These are phyloP conservation scores for Aspergillus floridensis DNA, from an alignment of 2,329 filamentous ascomycete genomes.

Conservation along the genomic window DNA sequence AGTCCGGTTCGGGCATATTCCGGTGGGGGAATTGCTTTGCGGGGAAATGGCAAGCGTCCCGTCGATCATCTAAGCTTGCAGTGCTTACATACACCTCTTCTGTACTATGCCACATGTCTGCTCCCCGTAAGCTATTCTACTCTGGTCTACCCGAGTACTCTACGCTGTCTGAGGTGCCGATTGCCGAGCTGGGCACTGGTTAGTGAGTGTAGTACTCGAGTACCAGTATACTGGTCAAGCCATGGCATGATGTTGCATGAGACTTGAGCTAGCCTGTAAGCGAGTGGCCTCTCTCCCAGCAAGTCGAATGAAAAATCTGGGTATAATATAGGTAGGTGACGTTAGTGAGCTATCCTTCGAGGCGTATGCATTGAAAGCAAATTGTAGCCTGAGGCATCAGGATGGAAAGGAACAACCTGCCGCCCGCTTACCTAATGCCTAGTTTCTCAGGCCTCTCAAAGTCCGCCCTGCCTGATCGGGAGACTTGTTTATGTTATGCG, in stretches of 20 bases:
- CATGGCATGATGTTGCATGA: neutral
- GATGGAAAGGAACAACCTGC: constrained; percentile 8
- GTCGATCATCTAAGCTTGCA: constrained; percentile 1
- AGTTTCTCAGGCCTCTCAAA: constrained; percentile 5
- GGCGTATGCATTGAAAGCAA: neutral
- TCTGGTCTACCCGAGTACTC: no score
- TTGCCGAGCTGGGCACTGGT: neutral
- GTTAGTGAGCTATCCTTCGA: no score
- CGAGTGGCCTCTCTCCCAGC: no score
- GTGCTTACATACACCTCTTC: constrained; percentile 7
- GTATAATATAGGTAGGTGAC: neutral
- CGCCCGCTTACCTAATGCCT: constrained; percentile 15
- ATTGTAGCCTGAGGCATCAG: neutral
- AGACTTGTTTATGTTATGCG: constrained; percentile 35
- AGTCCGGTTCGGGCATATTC: constrained; percentile 24
- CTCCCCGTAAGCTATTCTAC: no score
- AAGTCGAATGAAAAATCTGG: no score
- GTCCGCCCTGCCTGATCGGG: constrained; percentile 32
- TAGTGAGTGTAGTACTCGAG: neutral
- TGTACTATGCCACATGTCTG: no score
- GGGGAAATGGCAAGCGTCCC: constrained; percentile 4
- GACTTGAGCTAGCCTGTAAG: neutral
- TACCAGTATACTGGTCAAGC: neutral
- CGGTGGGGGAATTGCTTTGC: constrained; percentile 26
- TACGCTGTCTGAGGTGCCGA: neutral